Evolutionary conservation across 257 asterid genomes (phyloP).

Genomic region (Datura wrightii): DNA sequence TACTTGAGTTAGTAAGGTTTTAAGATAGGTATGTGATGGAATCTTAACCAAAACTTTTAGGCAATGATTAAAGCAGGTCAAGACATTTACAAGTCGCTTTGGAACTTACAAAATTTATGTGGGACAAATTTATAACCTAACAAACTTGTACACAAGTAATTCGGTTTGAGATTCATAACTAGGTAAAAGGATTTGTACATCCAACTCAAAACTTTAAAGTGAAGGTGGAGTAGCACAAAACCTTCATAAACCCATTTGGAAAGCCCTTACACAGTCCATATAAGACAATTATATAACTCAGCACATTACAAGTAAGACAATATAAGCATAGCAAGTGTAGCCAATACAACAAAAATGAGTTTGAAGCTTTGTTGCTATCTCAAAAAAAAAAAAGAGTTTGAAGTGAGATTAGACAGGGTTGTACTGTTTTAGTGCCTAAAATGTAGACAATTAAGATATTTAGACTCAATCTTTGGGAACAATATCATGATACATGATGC

Average conservation of each 20-base stretch:
- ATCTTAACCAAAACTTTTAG: neutral
- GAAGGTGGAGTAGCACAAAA: slow-evolving; percentile 3
- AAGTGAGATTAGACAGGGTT: slow-evolving; percentile 16
- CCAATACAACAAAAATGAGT: neutral
- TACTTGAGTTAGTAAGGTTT: neutral
- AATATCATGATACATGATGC: slow-evolving; percentile 10
- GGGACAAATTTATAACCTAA: neutral
- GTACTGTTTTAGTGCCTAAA: neutral
- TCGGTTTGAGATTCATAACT: neutral
- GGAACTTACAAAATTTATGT: neutral
- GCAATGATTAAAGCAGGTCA: neutral
- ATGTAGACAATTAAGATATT: neutral
- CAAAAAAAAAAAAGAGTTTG: neutral
- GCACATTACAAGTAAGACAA: neutral
- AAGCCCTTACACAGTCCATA: neutral
- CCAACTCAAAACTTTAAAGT: neutral
- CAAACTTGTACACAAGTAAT: neutral
- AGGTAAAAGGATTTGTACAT: slow-evolving; percentile 6
- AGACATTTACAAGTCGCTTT: neutral
- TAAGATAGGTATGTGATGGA: neutral
- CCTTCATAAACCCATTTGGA: neutral
- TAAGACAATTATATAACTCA: slow-evolving; percentile 7
- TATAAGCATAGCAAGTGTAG: neutral
- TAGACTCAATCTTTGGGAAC: neutral
- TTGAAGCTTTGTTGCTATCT: too few relatives aligned